Evolutionary conservation across 2,329 filamentous ascomycete genomes (phyloP).

Genomic region (Pseudogymnoascus pannorum): DNA sequence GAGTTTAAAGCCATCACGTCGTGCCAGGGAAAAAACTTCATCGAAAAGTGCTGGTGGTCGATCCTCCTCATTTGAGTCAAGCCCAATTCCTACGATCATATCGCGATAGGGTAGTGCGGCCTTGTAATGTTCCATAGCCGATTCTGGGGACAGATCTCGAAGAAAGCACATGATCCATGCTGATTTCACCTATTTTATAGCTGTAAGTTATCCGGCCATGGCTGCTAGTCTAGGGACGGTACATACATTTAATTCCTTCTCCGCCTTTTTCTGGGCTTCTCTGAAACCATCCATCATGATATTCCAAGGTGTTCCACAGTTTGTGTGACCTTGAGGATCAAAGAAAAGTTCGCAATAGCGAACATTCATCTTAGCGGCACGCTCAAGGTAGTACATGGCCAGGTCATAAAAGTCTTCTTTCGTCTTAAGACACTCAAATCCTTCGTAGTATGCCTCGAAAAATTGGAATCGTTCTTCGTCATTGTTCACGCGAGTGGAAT

Average conservation of each 20-base stretch:
- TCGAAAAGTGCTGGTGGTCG: conserved; percentile 51
- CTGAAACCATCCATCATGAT: conserved; percentile 56
- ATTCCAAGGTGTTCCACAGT: conserved; percentile 52
- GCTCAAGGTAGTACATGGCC: conserved; percentile 61
- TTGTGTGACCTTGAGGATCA: conserved; percentile 66
- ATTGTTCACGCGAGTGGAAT: conserved; percentile 29
- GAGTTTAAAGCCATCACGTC: conserved; percentile 43
- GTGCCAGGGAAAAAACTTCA: conserved; percentile 49
- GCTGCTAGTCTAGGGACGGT: not conserved
- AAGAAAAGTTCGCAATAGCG: conserved; percentile 71
- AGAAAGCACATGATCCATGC: conserved; percentile 65
- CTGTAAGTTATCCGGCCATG: not conserved
- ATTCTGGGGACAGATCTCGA: conserved; percentile 55
- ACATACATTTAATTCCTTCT: conserved; percentile 51
- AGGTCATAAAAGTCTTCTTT: conserved; percentile 63
- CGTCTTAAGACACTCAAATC: conserved; percentile 59
- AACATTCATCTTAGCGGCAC: conserved; percentile 54
- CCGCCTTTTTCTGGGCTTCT: conserved; percentile 50
- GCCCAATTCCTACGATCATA: conserved; percentile 48
- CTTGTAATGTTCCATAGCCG: conserved; percentile 41
- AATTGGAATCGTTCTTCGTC: conserved; percentile 37
- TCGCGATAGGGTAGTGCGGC: conserved; percentile 27
- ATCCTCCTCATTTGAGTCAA: conserved; percentile 53
- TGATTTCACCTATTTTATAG: conserved; percentile 30
- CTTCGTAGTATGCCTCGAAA: conserved; percentile 68